Evolutionary conservation across 2,329 filamentous ascomycete genomes (phyloP), one percentile per base, ranked within the genome.

Genomic region (Diaporthe velutina): DNA sequence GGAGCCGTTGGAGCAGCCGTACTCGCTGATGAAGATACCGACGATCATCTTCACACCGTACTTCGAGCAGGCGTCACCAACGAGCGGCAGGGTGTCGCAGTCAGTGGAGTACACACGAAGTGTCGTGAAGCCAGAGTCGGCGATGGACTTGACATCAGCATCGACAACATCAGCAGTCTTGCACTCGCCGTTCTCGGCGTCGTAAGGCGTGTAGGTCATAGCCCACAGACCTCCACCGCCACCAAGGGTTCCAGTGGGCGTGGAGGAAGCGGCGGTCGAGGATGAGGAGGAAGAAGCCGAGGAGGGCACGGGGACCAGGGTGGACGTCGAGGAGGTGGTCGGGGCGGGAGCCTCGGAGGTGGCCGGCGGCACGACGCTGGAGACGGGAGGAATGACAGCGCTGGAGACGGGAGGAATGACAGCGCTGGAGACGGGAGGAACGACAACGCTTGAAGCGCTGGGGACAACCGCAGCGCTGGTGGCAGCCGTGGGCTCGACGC

Each of bases 81-180:
- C 92, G 84, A 90, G 92, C 82, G 92, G 85, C 76, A 98, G 93
- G 73, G 93, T 93, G 85, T 90, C 88, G 89, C 96, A 98, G 90
- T 98, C 96, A 79, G 95, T 96, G 78, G 93, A 95, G 91, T 98
- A 98, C 82, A 97, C 88, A 84, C 96, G 96, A 83, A 96, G 83
- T 67, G 90, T 87, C 77, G 85, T 85, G 90, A 96, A 95, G 75
- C 93, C 94, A 78, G 90, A 90, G 71, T 79, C 67, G 80, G 91
- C 90, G 81, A 96, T 93, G 75, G 83, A 78, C 52, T 84, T 82
- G 78, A 96, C 88, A 78, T 96, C 93, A 33, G 79, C 72, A 76
- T 87, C 82, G 75, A 96, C 90, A 64, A 89, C 83, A n/a, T 77
- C 77, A 76, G 88, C 84, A 75, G 82, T 81, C 91, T 94, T 95